phyloP scores from a whole-genome alignment of 169 alveolate species.

The Plasmodium chabaudi region DNA sequence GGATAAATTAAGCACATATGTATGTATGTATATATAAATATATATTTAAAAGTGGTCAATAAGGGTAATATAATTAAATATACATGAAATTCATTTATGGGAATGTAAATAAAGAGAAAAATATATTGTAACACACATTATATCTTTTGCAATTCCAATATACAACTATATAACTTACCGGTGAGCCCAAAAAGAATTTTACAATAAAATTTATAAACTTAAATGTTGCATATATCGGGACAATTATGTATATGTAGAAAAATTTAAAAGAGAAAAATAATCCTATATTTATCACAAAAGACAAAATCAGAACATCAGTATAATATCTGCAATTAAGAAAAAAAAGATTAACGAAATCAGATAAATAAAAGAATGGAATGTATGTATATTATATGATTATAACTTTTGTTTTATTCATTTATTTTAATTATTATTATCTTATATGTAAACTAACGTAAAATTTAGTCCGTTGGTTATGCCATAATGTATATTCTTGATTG shows the following conservation, averaged over 20 bases:
- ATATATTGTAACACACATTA: not conserved
- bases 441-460: slow-evolving; percentile 50
- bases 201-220: slow-evolving; percentile 48
- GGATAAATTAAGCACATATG: slow-evolving; percentile 5
- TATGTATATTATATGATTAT: not conserved
- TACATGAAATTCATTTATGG: not conserved
- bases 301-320: slow-evolving; percentile 58
- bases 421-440: not conserved
- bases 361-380: not conserved
- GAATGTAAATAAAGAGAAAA: not conserved
- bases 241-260: slow-evolving; percentile 61
- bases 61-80: not conserved
- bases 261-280: slow-evolving; percentile 64
- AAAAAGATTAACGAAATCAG: not conserved
- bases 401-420: not conserved
- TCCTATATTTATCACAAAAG: slow-evolving; percentile 63
- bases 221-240: slow-evolving; percentile 62
- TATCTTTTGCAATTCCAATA: not conserved
- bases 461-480: slow-evolving; percentile 53
- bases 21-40: not conserved
- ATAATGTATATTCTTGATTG: slow-evolving; percentile 66
- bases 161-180: slow-evolving; percentile 26
- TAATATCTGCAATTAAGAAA: slow-evolving; percentile 35
- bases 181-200: slow-evolving; percentile 54
- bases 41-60: not conserved